Conservation (phyloP, 2,329 filamentous ascomycete genomes). For the Penicillium sp. region DNA sequence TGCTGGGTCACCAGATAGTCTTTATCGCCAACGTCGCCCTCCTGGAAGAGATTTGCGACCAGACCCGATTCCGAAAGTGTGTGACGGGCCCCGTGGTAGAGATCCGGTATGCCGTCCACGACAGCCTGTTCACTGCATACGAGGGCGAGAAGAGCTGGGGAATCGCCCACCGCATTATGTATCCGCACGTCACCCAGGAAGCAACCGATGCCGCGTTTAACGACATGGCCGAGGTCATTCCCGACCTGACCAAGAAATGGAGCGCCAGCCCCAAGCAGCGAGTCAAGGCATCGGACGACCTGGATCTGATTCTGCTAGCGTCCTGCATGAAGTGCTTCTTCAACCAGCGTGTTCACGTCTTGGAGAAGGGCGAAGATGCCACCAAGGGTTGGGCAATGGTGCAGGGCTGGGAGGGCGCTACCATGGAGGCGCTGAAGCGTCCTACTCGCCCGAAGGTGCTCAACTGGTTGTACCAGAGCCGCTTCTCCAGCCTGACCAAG, state of each 20-base stretch:
- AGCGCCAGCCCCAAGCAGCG: slow-evolving; percentile 31
- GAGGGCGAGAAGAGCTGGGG: slow-evolving; percentile 55
- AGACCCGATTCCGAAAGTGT: slow-evolving; percentile 54
- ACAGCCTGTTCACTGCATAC: slow-evolving; percentile 62
- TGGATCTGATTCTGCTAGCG: slow-evolving; percentile 53
- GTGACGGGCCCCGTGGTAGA: slow-evolving; percentile 52
- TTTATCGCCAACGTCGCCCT: slow-evolving; percentile 53
- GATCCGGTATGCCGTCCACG: slow-evolving; percentile 57
- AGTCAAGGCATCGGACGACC: slow-evolving; percentile 43
- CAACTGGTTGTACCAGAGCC: slow-evolving; percentile 50
- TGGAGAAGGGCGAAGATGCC: slow-evolving; percentile 41
- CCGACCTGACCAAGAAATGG: slow-evolving; percentile 50
- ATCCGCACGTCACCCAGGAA: slow-evolving; percentile 43
- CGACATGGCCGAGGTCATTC: slow-evolving; percentile 45
- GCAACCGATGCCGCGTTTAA: slow-evolving; percentile 39
- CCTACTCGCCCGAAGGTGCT: slow-evolving; percentile 49
- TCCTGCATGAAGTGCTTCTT: slow-evolving; percentile 46
- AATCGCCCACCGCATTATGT: slow-evolving; percentile 50
- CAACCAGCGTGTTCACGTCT: slow-evolving; percentile 46
- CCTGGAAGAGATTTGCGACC: slow-evolving; percentile 61
- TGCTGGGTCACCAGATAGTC: slow-evolving; percentile 45
- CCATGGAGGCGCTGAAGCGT: slow-evolving; percentile 52
- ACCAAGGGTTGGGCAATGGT: slow-evolving; percentile 39
- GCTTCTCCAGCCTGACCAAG: slow-evolving; percentile 51
- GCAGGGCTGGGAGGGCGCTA: slow-evolving; percentile 51